Base-by-base conservation (phyloP, 2,329 filamentous ascomycete species). In the Phialophora tarda region DNA sequence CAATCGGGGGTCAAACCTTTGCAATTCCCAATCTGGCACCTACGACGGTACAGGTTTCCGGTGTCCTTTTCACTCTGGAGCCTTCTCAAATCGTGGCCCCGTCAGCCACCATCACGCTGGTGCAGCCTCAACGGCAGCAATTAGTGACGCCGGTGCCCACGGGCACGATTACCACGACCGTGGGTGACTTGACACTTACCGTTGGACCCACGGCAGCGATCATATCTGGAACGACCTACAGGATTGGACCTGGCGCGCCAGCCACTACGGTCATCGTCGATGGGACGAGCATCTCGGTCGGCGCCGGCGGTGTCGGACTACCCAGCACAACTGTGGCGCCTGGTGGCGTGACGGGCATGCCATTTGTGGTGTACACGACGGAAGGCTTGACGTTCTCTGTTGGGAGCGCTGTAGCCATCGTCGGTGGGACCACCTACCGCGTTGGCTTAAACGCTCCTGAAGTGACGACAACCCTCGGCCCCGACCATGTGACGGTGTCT, bases 401-500 rank as follows among this genome's bases (percentile, higher is more conserved):
- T 28, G 73, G 69, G 48, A 55, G 66, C n/a, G 72, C 65, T 41
- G 67, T 72, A 58, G 74, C 68, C 8, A 79, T 88, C 30, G 77
- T 89, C 57, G 77, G 79, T 41, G 82, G 82, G 38, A 76, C 76
- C 2, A 85, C 82, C 0, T 86, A 85, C 70, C 84, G 81, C 1
- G 75, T 88, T 57, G 84, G 84, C 0, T 78, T 82, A 0, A 79
- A 78, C 11, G 77, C 78, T 2, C 59, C 67, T 34, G 74, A 74
- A n/a, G 73, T 73, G 11, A 81, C 76, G 0, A 86, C 81, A 0
- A 82, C 81, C 0, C 77, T 82, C 0, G 82, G 79, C 5, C 82
- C 82, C 1, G 78, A 86, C 73, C 84, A 79, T 0, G 75, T 88
- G 30, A 84, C 80, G 0, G 75, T 88, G 32, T 84, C 80, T 0